phyloP scores from a whole-genome alignment of 1,284 basidiomycete species.

The Leccinum solheimii region DNA sequence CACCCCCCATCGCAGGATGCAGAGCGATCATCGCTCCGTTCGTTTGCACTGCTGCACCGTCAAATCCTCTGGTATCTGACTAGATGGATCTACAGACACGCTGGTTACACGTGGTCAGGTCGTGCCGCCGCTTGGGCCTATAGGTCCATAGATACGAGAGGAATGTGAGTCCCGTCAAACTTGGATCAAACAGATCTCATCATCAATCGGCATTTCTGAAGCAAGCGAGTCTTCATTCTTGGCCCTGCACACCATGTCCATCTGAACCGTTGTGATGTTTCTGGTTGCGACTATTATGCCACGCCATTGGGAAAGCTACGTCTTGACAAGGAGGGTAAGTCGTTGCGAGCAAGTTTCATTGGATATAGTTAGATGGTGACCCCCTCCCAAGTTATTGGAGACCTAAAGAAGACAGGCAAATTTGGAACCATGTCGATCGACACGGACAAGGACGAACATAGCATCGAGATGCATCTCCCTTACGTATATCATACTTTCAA shows the following conservation, averaged over 20 bases:
- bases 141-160: constrained; percentile 76
- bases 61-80: constrained; percentile 11
- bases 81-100: constrained; percentile 63
- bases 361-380: constrained; percentile 6
- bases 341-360: neutral
- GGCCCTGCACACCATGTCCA: constrained; percentile 96
- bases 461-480: constrained; percentile 97
- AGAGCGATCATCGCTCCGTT: constrained; percentile 98
- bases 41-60: constrained; percentile 32
- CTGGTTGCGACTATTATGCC: constrained; percentile 71
- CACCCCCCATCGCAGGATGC: constrained; percentile 69
- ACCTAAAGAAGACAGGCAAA: constrained; percentile 66
- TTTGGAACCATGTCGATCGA: constrained; percentile 70
- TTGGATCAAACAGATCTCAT: constrained; percentile 8
- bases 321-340: constrained; percentile 77
- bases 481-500: constrained; percentile 89
- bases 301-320: constrained; percentile 87
- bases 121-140: constrained; percentile 96
- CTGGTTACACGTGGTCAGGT: constrained; percentile 95
- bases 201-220: constrained; percentile 36
- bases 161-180: constrained; percentile 60
- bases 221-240: constrained; percentile 90
- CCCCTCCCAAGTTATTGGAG: constrained; percentile 55
- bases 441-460: constrained; percentile 94
- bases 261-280: constrained; percentile 85